Evolutionary conservation across 192 early-diverging fungal species (phyloP).

Genomic region (Allomyces macrogynus): DNA sequence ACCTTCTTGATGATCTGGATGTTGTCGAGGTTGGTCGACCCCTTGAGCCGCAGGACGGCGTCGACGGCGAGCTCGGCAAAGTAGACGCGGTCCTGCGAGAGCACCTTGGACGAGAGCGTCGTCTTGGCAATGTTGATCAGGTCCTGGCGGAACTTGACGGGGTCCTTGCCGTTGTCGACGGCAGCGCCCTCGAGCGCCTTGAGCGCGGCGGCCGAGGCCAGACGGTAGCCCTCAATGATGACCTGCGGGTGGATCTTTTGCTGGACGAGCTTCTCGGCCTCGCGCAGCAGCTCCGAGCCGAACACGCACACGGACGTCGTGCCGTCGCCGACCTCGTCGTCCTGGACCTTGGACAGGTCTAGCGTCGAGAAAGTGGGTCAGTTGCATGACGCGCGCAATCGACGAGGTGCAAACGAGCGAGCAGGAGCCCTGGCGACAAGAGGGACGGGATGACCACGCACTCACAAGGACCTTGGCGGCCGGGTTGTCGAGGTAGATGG

Average conservation of each 20-base stretch:
- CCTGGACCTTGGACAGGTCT: conserved; percentile 95
- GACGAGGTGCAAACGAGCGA: no score
- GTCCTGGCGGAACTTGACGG: conserved; percentile 60
- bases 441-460: background rate
- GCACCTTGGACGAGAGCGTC: conserved; percentile 87
- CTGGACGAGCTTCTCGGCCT: conserved; percentile 78
- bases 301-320: conserved; percentile 97
- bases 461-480: conserved; percentile 92
- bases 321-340: conserved; percentile 98
- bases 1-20: conserved; percentile 99
- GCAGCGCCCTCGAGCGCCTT: conserved; percentile 62
- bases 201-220: conserved; percentile 65
- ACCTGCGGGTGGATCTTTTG: conserved; percentile 95
- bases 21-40: conserved; percentile 89
- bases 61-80: conserved; percentile 89
- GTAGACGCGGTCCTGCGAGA: conserved; percentile 88
- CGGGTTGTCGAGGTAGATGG: conserved; percentile 90
- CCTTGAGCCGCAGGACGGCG: conserved; percentile 87
- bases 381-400: no score
- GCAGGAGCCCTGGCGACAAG: no score
- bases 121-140: conserved; percentile 94
- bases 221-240: conserved; percentile 84
- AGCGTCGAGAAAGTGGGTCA: background rate
- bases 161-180: conserved; percentile 55
- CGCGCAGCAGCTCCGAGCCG: conserved; percentile 82